A percentile compares a stretch with the other conserved stretches of the same genome.
phyloP scores from a whole-genome alignment of 148 eudicot genomes.

The Rhododendron williamsianum region DNA sequence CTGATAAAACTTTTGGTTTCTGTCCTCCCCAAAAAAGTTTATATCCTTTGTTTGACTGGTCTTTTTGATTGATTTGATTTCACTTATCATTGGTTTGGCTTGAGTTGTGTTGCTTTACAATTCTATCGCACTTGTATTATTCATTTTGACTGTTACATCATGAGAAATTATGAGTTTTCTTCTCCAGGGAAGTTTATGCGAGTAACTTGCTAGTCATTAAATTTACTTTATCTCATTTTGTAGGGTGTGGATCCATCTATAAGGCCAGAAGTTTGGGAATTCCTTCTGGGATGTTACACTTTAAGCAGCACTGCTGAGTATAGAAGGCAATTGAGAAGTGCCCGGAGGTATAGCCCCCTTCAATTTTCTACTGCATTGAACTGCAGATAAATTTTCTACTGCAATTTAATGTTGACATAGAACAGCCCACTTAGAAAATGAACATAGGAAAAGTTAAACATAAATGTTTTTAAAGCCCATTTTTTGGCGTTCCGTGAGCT shows the following conservation, averaged over 20 bases:
- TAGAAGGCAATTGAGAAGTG: constrained; percentile 68
- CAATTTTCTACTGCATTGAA: constrained; percentile 8
- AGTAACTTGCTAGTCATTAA: constrained; percentile 6
- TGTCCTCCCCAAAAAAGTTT: neutral
- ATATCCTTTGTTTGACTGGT: neutral
- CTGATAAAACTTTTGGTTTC: neutral
- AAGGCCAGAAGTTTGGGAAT: constrained; percentile 97
- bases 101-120: neutral
- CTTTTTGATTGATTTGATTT: neutral
- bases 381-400: constrained; percentile 4
- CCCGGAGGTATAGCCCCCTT: constrained; percentile 58
- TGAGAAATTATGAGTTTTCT: constrained; percentile 7
- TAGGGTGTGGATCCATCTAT: constrained; percentile 98
- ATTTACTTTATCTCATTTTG: constrained; percentile 17
- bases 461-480: neutral
- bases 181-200: neutral
- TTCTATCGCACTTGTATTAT: neutral
- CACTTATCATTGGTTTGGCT: neutral
- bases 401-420: neutral
- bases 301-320: constrained; percentile 77
- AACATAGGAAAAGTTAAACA: neutral
- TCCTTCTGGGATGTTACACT: constrained; percentile 94
- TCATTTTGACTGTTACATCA: neutral
- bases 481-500: neutral
- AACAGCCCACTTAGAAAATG: neutral